A percentile compares a stretch with the other conserved stretches of the same genome.
Conservation (phyloP, 805 yeast species). For the Saccharomycopsis vini region DNA sequence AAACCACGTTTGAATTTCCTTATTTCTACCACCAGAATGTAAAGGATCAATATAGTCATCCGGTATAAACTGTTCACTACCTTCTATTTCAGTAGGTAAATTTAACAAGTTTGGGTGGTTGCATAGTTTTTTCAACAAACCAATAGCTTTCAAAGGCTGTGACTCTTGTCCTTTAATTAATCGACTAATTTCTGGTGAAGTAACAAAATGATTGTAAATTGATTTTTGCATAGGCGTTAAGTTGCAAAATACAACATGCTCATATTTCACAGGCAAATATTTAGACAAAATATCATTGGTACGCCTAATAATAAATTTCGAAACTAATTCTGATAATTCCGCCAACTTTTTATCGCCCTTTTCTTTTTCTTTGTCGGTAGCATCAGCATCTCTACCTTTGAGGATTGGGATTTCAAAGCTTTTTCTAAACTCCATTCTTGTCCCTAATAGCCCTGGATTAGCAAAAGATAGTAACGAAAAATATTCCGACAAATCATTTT, state of each 20-base stretch:
- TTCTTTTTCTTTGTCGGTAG: conserved; percentile 67
- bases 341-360: conserved; percentile 60
- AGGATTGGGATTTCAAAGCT: conserved; percentile 76
- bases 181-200: conserved; percentile 67
- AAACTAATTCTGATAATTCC: conserved; percentile 68
- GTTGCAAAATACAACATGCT: conserved; percentile 90
- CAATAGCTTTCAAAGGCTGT: conserved; percentile 86
- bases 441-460: conserved; percentile 86
- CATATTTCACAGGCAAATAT: conserved; percentile 91
- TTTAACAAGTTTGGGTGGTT: conserved; percentile 85
- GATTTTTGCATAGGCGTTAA: conserved; percentile 67
- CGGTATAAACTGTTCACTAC: conserved; percentile 57
- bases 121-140: conserved; percentile 79
- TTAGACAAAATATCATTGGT: conserved; percentile 92
- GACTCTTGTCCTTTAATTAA: conserved; percentile 60
- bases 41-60: conserved; percentile 54
- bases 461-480: conserved; percentile 86
- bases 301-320: conserved; percentile 85
- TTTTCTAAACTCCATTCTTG: conserved; percentile 73
- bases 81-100: conserved; percentile 70
- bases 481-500: conserved; percentile 89
- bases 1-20: conserved; percentile 68
- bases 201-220: conserved; percentile 64
- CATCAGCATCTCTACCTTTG: conserved; percentile 81
- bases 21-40: conserved; percentile 42